A percentile compares a stretch with the other conserved stretches of the same genome.
Evolutionary conservation across 768 basidiomycete species (phyloP).

Genomic region (Russula lepida): DNA sequence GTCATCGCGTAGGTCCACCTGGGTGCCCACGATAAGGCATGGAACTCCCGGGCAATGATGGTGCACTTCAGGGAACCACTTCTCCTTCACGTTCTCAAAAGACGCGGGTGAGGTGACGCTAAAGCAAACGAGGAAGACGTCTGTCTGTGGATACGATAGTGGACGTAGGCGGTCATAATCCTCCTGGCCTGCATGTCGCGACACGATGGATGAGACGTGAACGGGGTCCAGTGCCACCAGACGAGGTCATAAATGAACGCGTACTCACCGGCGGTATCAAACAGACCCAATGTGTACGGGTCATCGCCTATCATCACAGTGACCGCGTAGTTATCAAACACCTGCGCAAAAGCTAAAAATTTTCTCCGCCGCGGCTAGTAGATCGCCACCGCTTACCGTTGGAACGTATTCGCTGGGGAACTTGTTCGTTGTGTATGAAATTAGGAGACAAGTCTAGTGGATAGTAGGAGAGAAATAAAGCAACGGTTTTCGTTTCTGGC

Average conservation of each 20-base stretch:
- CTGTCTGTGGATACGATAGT: slow-evolving; percentile 98
- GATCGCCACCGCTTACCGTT: slow-evolving; percentile 53
- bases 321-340: slow-evolving; percentile 97
- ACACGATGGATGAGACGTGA: background rate
- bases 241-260: background rate
- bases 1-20: slow-evolving; percentile 95
- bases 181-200: slow-evolving; percentile 70
- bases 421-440: slow-evolving; percentile 97
- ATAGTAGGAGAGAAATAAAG: background rate
- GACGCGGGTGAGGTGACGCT: slow-evolving; percentile 97
- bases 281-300: slow-evolving; percentile 95
- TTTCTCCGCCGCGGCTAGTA: slow-evolving; percentile 15
- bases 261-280: slow-evolving; percentile 92
- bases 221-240: slow-evolving; percentile 1
- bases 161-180: slow-evolving; percentile 99
- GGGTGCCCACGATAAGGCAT: slow-evolving; percentile 98
- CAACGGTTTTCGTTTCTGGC: background rate
- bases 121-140: slow-evolving; percentile 99
- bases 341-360: slow-evolving; percentile 36
- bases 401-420: slow-evolving; percentile 99
- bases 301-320: slow-evolving; percentile 99
- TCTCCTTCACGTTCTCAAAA: slow-evolving; percentile 99
- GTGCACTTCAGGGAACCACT: slow-evolving; percentile 99
- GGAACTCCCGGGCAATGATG: slow-evolving; percentile 99
- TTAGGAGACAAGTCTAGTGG: slow-evolving; percentile 83